These are phyloP conservation scores for Penicillium crystallinum DNA, from an alignment of 495 filamentous ascomycete genomes.

Conservation along the genomic window DNA sequence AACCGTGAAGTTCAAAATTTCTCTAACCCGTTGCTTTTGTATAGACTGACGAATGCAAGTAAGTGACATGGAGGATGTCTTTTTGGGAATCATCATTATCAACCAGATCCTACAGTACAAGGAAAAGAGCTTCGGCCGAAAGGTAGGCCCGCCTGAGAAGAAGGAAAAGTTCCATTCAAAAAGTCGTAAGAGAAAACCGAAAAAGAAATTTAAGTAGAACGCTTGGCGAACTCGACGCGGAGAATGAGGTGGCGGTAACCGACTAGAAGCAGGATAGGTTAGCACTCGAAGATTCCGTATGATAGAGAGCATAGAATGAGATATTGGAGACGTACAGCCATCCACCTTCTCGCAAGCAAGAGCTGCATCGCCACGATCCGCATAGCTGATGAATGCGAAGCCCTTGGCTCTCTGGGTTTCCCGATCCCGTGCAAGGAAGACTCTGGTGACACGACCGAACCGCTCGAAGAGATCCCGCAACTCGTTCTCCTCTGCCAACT, in stretches of 20 bases:
- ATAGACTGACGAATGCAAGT: slow-evolving; percentile 31
- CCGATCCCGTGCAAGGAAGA: slow-evolving; percentile 95
- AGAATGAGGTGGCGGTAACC: slow-evolving; percentile 88
- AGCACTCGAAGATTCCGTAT: slow-evolving; percentile 8
- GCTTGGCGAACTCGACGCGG: slow-evolving; percentile 88
- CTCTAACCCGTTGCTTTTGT: slow-evolving; percentile 38
- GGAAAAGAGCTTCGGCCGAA: slow-evolving; percentile 32
- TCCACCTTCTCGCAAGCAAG: slow-evolving; percentile 97
- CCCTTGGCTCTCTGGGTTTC: slow-evolving; percentile 94
- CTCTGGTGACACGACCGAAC: slow-evolving; percentile 91
- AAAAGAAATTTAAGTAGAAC: slow-evolving; percentile 50
- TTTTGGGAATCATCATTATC: slow-evolving; percentile 42
- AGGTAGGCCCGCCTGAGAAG: slow-evolving; percentile 34
- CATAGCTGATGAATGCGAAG: slow-evolving; percentile 96
- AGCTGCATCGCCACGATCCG: slow-evolving; percentile 79
- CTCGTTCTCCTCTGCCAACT: slow-evolving; percentile 93
- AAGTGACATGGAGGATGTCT: slow-evolving; percentile 36
- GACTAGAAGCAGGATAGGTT: slow-evolving; percentile 40
- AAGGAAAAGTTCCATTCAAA: slow-evolving; percentile 26
- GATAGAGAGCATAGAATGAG: neutral
- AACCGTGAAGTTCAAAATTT: slow-evolving; percentile 2
- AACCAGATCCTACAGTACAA: slow-evolving; percentile 43
- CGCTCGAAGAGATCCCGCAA: slow-evolving; percentile 96
- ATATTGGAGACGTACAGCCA: slow-evolving; percentile 59
- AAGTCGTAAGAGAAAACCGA: slow-evolving; percentile 22